Evolutionary conservation across 345 rosid species (phyloP), one percentile per base, ranked within the genome.

Genomic region (Nephelium lappaceum): DNA sequence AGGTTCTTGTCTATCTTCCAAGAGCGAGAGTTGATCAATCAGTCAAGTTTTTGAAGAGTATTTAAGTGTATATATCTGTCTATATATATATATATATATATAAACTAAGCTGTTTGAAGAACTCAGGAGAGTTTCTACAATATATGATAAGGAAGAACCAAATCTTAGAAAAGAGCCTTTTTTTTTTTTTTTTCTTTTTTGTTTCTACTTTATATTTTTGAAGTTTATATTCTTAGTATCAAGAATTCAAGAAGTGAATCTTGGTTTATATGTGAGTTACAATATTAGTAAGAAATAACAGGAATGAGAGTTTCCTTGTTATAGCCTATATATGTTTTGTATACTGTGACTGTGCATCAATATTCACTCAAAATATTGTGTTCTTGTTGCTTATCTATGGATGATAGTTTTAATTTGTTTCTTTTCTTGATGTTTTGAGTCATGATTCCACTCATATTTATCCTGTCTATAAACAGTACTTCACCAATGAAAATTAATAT

Each of bases 1-100:
- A 82, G 81, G 38, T 39, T 74, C 45, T 14, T 15, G 15, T 47
- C 64, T 72, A 31, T 31, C 36, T 31, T 31, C n/a, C 36, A 31
- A 31, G 36, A 31, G 36, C 36, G 2, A 31, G 36, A 31, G 36
- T 31, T 31, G 36, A 31, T 31, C 36, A 31, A 43, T 53, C 51
- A 79, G 36, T n/a, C 27, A 49, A 47, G 71, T 21, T 9, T 19
- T n/a, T 42, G 64, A 53, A 6, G 65, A n/a, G 67, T 72, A 69
- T 21, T 25, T 23, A 15, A 25, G 11, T 65, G 47, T 75, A 31
- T 19, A 65, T 64, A 73, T 12, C 0, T 58, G 0, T 57, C 1
- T 6, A 6, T 21, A 23, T 61, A 23, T 45, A 1, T 45, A 1
- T 45, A 73, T n/a, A 2, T 58, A 23, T 21, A 6, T 21, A 62